A percentile compares a stretch with the other conserved stretches of the same genome.
These are phyloP conservation scores for Neofusicoccum kwambonambiense DNA, from an alignment of 2,329 filamentous ascomycete species.

Conservation along the genomic window DNA sequence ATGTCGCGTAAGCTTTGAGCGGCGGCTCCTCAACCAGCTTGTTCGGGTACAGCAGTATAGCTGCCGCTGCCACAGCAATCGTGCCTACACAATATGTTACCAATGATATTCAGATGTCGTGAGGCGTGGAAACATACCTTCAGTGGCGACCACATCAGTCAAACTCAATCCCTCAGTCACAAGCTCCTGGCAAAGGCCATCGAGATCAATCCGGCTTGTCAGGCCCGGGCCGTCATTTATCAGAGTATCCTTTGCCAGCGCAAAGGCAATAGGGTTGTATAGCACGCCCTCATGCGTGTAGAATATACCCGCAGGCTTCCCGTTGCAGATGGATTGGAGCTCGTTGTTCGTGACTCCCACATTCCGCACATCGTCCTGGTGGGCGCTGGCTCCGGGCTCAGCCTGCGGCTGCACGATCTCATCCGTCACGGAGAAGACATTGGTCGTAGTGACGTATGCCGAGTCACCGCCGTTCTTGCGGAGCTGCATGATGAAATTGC, in stretches of 20 bases:
- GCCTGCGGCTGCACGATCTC: conserved; percentile 54
- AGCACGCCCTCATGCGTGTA: conserved; percentile 54
- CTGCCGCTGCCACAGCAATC: conserved; percentile 40
- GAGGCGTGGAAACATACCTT: background rate
- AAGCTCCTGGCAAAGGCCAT: conserved; percentile 39
- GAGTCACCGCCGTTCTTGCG: conserved; percentile 49
- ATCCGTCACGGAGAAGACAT: conserved; percentile 51
- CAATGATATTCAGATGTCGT: background rate
- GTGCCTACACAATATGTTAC: conserved; percentile 39
- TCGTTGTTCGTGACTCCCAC: conserved; percentile 54
- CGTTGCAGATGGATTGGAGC: conserved; percentile 45
- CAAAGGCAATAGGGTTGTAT: conserved; percentile 49
- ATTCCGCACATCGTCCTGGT: conserved; percentile 40
- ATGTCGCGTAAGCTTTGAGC: background rate
- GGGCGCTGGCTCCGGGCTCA: conserved; percentile 49
- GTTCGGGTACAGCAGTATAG: conserved; percentile 28
- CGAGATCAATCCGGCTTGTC: conserved; percentile 40
- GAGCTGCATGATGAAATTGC: conserved; percentile 44
- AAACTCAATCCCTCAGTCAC: conserved; percentile 43
- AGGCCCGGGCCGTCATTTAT: conserved; percentile 47
- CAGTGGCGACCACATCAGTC: conserved; percentile 39
- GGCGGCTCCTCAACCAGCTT: background rate
- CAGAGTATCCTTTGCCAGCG: conserved; percentile 50
- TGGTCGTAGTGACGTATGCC: conserved; percentile 57
- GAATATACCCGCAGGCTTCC: conserved; percentile 42